Evolutionary conservation across 352 stramenopile genomes (phyloP).

Genomic region (Pseudoperonospora humuli): DNA sequence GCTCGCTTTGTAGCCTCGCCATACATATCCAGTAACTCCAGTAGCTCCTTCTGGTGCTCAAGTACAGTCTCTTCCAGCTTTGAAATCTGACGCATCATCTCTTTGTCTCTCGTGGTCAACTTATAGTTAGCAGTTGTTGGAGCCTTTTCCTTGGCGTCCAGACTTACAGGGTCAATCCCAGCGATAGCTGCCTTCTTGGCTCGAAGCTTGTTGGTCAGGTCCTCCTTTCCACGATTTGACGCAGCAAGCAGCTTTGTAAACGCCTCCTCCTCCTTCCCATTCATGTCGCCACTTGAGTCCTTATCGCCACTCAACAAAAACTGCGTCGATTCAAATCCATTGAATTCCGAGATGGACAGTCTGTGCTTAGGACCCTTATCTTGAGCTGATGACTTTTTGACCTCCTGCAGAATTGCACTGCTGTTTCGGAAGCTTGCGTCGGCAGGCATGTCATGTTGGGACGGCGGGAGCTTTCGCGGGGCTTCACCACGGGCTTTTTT

Average conservation of each 20-base stretch:
- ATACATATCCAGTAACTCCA: constrained; percentile 35
- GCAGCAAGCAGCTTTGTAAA: constrained; percentile 22
- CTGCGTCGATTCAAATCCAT: constrained; percentile 23
- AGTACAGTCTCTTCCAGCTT: constrained; percentile 38
- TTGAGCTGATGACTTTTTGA: constrained; percentile 10
- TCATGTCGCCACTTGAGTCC: constrained; percentile 13
- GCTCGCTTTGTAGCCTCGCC: constrained; percentile 27
- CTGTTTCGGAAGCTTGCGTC: constrained; percentile 15
- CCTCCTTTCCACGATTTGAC: constrained; percentile 17
- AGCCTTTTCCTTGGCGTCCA: constrained; percentile 16
- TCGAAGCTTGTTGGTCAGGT: constrained; percentile 12
- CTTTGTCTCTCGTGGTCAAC: constrained; percentile 24
- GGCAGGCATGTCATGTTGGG: constrained; percentile 2
- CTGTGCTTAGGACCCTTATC: constrained; percentile 16
- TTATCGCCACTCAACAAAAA: constrained; percentile 14
- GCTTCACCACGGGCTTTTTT: constrained; percentile 14
- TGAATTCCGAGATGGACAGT: constrained; percentile 22
- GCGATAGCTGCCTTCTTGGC: constrained; percentile 24
- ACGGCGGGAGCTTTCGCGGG: constrained; percentile 4
- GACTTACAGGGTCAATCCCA: constrained; percentile 21
- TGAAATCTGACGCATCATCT: constrained; percentile 35
- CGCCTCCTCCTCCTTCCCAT: constrained; percentile 19
- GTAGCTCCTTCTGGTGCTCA: constrained; percentile 41
- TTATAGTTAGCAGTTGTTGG: constrained; percentile 24
- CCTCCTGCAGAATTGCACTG: constrained; percentile 4